Conservation (phyloP, 257 asterid genomes). For the Osmanthus fragrans region DNA sequence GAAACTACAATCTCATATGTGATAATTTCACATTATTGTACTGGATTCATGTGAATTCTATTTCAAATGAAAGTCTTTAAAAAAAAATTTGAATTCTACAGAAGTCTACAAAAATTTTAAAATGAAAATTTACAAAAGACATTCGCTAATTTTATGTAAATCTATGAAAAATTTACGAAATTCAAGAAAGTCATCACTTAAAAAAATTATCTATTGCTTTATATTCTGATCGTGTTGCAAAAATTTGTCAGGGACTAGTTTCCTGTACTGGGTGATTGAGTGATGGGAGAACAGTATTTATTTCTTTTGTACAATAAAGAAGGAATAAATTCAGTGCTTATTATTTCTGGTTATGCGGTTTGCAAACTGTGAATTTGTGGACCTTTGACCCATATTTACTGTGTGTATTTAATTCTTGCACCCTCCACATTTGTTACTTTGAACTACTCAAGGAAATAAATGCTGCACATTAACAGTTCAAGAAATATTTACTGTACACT, state of each 20-base stretch:
- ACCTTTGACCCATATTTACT: neutral
- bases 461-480: no score
- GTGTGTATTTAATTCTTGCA: neutral
- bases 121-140: no score
- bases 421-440: neutral
- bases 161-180: no score
- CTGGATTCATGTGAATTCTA: no score
- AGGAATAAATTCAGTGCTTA: neutral
- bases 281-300: neutral
- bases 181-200: no score
- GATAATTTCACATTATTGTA: no score
- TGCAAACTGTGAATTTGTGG: conserved; percentile 4
- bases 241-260: neutral
- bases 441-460: neutral
- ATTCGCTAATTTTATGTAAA: no score
- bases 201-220: conserved; percentile 1
- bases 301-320: neutral
- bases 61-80: no score
- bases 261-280: neutral
- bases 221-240: conserved; percentile 13
- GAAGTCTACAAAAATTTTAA: no score
- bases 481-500: neutral
- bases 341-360: neutral
- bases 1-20: no score
- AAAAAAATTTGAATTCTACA: no score